Evolutionary conservation across 345 rosid genomes (phyloP).

Genomic region (Eucalyptus sp.): DNA sequence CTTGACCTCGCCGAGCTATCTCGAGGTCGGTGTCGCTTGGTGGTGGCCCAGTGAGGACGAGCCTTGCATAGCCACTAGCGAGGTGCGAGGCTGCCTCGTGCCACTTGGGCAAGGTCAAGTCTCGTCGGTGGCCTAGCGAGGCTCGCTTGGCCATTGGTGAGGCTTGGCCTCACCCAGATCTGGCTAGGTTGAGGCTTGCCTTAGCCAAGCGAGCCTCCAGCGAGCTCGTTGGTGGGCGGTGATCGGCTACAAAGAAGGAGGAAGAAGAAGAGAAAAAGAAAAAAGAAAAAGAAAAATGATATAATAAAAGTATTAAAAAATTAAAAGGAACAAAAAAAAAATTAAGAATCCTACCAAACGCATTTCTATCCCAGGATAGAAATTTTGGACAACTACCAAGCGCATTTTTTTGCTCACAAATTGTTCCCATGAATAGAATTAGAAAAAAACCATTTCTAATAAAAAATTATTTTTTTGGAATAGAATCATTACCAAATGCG

Average conservation of each 20-base stretch:
- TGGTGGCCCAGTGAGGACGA: accelerated
- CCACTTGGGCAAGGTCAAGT: accelerated
- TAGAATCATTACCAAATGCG: accelerated
- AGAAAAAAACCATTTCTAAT: too few relatives aligned
- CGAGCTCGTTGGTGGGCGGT: accelerated
- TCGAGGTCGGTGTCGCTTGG: accelerated
- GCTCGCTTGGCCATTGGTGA: too few relatives aligned
- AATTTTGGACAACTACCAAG: accelerated
- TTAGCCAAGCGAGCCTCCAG: accelerated
- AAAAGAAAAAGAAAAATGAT: too few relatives aligned
- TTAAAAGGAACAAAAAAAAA: too few relatives aligned
- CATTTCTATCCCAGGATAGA: accelerated
- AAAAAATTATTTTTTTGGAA: accelerated
- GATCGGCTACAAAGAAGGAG: accelerated
- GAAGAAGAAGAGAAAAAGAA: too few relatives aligned
- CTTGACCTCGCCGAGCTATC: accelerated
- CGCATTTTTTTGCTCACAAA: accelerated
- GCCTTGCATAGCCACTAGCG: accelerated
- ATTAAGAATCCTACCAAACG: accelerated
- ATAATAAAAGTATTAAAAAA: too few relatives aligned
- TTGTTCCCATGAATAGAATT: accelerated
- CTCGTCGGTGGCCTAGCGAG: accelerated
- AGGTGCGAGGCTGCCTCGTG: accelerated
- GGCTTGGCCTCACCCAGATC: too few relatives aligned
- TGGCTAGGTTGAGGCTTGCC: accelerated